Percentiles rank a stretch among this genome's conserved stretches.
These are phyloP conservation scores for Hysterangium stoloniferum DNA, from an alignment of 768 basidiomycete genomes.

Conservation along the genomic window DNA sequence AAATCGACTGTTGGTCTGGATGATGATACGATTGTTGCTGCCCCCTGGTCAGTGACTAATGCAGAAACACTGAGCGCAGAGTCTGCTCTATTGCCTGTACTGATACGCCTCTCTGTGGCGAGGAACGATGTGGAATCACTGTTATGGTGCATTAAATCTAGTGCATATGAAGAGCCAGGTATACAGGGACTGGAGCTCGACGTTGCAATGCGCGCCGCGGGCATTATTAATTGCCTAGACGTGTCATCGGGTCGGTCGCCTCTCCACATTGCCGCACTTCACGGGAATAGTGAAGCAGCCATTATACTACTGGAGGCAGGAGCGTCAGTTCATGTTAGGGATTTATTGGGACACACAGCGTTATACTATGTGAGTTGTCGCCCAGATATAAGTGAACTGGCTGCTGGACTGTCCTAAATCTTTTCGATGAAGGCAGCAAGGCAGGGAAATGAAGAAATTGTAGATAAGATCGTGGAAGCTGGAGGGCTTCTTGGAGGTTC, in stretches of 20 bases:
- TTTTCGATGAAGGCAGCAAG: neutral
- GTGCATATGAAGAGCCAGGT: conserved; percentile 15
- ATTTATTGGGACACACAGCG: conserved; percentile 73
- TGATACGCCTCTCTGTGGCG: conserved; percentile 73
- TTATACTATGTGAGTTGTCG: conserved; percentile 57
- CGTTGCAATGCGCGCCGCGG: conserved; percentile 44
- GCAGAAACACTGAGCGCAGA: conserved; percentile 67
- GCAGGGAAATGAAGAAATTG: conserved; percentile 45
- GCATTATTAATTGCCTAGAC: conserved; percentile 68
- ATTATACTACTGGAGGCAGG: conserved; percentile 57
- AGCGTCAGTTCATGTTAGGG: conserved; percentile 76
- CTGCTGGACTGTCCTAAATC: no score
- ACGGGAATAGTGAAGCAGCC: conserved; percentile 42
- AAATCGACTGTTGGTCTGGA: conserved; percentile 26
- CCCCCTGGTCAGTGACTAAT: conserved; percentile 74
- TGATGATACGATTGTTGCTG: conserved; percentile 36
- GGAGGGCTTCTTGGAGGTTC: conserved; percentile 68
- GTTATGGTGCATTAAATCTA: conserved; percentile 44
- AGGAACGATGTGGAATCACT: conserved; percentile 59
- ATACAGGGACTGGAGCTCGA: conserved; percentile 11
- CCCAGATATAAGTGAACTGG: neutral
- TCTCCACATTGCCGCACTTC: conserved; percentile 70
- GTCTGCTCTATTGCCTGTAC: conserved; percentile 62
- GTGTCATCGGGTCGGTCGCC: conserved; percentile 65
- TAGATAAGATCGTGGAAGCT: conserved; percentile 57